phyloP scores from a whole-genome alignment of 371 early-diverging fungal genomes.

The Dinochytrium kinnereticum region DNA sequence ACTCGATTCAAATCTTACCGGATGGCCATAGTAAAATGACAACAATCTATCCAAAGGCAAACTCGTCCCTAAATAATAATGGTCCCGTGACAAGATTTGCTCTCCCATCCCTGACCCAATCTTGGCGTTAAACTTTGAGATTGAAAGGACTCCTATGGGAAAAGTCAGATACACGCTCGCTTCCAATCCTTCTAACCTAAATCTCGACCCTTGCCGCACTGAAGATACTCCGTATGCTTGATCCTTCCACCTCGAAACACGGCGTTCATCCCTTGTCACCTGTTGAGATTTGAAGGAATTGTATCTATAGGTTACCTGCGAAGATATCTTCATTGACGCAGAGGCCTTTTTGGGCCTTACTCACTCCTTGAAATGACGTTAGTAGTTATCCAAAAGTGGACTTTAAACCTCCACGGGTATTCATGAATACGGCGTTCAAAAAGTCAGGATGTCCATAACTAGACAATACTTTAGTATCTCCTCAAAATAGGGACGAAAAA shows the following conservation, averaged over 20 bases:
- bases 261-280: constrained; percentile 69
- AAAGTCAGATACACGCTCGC: neutral
- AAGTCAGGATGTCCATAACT: constrained; percentile 92
- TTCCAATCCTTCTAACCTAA: constrained; percentile 61
- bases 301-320: too few species aligned
- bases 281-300: neutral
- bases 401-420: constrained; percentile 75
- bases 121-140: constrained; percentile 88
- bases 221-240: constrained; percentile 91
- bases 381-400: neutral
- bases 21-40: constrained; percentile 69
- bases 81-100: constrained; percentile 87
- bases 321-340: constrained; percentile 94
- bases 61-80: constrained; percentile 86
- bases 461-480: neutral
- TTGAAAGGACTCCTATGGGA: constrained; percentile 70
- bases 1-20: constrained; percentile 3
- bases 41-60: constrained; percentile 84
- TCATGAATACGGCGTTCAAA: constrained; percentile 87
- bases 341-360: constrained; percentile 90
- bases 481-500: too few species aligned
- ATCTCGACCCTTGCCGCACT: constrained; percentile 93
- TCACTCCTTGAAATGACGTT: constrained; percentile 58
- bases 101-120: constrained; percentile 94
- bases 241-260: constrained; percentile 84